Conservation (phyloP, 495 filamentous ascomycete genomes). For the Chaetomium fimeti region DNA sequence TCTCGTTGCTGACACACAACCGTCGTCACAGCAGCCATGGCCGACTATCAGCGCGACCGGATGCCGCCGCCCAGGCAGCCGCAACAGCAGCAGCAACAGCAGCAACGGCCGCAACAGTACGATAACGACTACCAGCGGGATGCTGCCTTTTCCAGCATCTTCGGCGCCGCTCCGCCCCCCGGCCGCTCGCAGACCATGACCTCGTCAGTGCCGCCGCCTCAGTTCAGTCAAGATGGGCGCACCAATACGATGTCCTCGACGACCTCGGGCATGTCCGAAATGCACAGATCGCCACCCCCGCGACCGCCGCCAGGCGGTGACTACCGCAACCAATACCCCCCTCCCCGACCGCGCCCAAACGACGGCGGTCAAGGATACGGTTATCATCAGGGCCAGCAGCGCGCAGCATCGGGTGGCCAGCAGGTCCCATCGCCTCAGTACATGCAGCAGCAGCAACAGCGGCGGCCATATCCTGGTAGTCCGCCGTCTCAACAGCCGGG, state of each 20-base stretch:
- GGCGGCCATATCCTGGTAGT: constrained; percentile 58
- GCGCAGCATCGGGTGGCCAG: constrained; percentile 47
- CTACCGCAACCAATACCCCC: constrained; percentile 36
- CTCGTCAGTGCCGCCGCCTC: constrained; percentile 55
- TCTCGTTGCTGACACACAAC: constrained; percentile 15
- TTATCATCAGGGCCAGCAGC: constrained; percentile 54
- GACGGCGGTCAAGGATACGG: constrained; percentile 51
- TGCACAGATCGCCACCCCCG: constrained; percentile 59
- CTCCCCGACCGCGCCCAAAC: constrained; percentile 41
- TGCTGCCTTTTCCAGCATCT: constrained; percentile 94
- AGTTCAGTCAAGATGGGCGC: constrained; percentile 57
- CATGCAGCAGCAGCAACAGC: constrained; percentile 43
- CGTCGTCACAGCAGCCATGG: constrained; percentile 54
- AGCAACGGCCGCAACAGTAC: constrained; percentile 49
- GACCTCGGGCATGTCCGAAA: constrained; percentile 62
- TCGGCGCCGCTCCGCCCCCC: constrained; percentile 80
- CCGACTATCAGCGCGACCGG: constrained; percentile 81
- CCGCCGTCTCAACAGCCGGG: constrained; percentile 19
- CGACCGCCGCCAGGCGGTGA: constrained; percentile 58
- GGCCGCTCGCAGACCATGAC: constrained; percentile 88
- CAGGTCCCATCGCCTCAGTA: constrained; percentile 43
- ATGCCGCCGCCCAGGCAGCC: constrained; percentile 53
- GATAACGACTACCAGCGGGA: constrained; percentile 79
- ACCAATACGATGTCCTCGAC: constrained; percentile 88
- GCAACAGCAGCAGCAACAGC: constrained; percentile 19